A percentile compares a stretch with the other conserved stretches of the same genome.
Evolutionary conservation across 495 filamentous ascomycete genomes (phyloP).

Genomic region (Peziza echinospora): DNA sequence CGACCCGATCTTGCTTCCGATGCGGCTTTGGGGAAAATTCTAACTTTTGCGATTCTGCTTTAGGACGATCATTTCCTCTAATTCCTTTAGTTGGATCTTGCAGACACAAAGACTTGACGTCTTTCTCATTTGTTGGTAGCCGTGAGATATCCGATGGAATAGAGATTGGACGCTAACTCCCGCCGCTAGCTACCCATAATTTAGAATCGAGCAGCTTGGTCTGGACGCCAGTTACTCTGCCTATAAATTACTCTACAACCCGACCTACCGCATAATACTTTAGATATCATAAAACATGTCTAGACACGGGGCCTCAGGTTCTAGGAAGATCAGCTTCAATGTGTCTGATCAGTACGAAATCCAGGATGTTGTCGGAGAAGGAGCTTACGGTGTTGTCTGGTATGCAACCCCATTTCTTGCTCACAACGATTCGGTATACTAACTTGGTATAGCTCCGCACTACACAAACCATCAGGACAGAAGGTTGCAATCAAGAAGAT

Average conservation of each 20-base stretch:
- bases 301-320: constrained; percentile 21
- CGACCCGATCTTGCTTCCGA: background rate
- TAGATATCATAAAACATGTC: background rate
- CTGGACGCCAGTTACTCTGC: background rate
- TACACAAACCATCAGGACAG: constrained; percentile 95
- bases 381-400: constrained; percentile 98
- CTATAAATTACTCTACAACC: background rate
- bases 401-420: no score
- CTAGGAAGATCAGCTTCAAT: constrained; percentile 98
- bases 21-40: background rate
- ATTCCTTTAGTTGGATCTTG: background rate
- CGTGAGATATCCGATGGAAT: no score
- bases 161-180: no score
- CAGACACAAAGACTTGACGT: background rate
- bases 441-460: constrained; percentile 49
- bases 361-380: constrained; percentile 96
- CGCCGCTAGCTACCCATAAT: background rate
- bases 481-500: constrained; percentile 99
- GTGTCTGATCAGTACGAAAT: constrained; percentile 99
- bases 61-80: background rate
- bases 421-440: no score
- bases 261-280: background rate
- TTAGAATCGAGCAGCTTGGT: background rate
- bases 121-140: no score
- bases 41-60: background rate